phyloP scores from a whole-genome alignment of 495 filamentous ascomycete genomes.

The Aspergillus diversus region DNA sequence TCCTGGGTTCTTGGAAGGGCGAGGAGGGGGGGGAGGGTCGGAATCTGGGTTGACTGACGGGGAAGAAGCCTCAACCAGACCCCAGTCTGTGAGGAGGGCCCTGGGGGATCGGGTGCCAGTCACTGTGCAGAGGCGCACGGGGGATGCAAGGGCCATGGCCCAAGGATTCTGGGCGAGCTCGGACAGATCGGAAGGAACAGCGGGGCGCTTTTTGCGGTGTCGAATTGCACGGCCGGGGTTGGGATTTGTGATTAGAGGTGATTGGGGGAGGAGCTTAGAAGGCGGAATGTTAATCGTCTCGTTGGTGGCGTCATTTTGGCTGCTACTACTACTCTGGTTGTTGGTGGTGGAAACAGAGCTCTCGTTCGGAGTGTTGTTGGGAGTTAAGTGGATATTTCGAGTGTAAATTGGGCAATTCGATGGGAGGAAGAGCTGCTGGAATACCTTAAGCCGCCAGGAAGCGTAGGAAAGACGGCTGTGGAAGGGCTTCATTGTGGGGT shows the following conservation, averaged over 20 bases:
- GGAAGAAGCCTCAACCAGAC: constrained; percentile 58
- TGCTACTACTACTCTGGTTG: background rate
- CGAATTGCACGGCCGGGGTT: constrained; percentile 21
- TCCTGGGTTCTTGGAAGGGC: background rate
- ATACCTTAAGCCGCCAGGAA: constrained; percentile 41
- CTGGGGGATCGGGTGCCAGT: constrained; percentile 60
- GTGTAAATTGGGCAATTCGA: constrained; percentile 1
- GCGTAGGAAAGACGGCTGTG: constrained; percentile 33
- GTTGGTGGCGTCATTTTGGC: background rate
- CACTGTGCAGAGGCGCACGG: constrained; percentile 62
- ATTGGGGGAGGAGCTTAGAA: constrained; percentile 48
- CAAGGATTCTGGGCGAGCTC: constrained; percentile 45
- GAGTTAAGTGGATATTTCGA: constrained; percentile 10
- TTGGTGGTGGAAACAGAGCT: constrained; percentile 5
- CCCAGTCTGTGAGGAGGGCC: constrained; percentile 66
- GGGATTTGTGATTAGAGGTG: constrained; percentile 34
- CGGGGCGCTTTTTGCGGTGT: constrained; percentile 30
- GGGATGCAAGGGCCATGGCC: constrained; percentile 64
- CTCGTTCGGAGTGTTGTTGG: constrained; percentile 1
- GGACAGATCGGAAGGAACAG: constrained; percentile 48
- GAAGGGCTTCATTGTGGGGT: constrained; percentile 35
- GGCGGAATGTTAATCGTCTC: constrained; percentile 18
- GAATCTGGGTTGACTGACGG: background rate
- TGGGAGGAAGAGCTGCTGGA: constrained; percentile 29
- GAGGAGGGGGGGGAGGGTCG: background rate